Evolutionary conservation across 768 basidiomycete species (phyloP), one percentile per base, ranked within the genome.

Genomic region (Rhizopogon sp.): DNA sequence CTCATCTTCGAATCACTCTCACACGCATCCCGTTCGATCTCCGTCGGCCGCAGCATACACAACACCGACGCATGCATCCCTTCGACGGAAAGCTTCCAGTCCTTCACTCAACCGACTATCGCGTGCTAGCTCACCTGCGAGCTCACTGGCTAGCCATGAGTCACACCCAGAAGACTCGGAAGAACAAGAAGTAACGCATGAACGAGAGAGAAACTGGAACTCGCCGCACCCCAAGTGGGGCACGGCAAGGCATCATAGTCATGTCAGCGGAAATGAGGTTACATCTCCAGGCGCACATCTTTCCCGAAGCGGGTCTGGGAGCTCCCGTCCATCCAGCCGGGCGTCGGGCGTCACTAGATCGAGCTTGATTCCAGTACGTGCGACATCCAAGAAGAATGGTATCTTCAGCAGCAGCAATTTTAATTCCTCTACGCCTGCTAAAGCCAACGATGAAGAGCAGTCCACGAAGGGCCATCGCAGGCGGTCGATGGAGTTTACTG

Each of bases 181-280:
- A 50, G 54, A 64, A 55, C 58, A 66, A n/a, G 79, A 75, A 59
- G 54, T 69, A 4, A 56, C 61, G n/a, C 78, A 81, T 39, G 77
- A 79, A 59, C 76, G 84, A 46, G 85, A 87, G 67, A 74, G 82
- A 46, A 87, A 87, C 61, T 87, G 85, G 86, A 83, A 85, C 65
- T 78, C 84, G 7, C 82, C 81, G n/a, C 79, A 75, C 39, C 84
- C 82, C 6, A 76, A 73, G 50, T 85, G 84, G 84, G 64, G 69
- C 17, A 58, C 61, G 20, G 52, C 65, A 28, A 64, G 58, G 53
- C 56, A 52, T 46, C 57, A 55, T 42, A 52, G 59, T 37, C 52
- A 40, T 4, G 56, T n/a, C 13, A 58, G 53, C 35, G 53, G 53
- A 28, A 54, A 50, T 39, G 56, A 53, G 16, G 40, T 22, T 29